Percentiles rank a stretch among this genome's conserved stretches.
Conservation (phyloP, 768 basidiomycete species). For the Boletellus ananas region DNA sequence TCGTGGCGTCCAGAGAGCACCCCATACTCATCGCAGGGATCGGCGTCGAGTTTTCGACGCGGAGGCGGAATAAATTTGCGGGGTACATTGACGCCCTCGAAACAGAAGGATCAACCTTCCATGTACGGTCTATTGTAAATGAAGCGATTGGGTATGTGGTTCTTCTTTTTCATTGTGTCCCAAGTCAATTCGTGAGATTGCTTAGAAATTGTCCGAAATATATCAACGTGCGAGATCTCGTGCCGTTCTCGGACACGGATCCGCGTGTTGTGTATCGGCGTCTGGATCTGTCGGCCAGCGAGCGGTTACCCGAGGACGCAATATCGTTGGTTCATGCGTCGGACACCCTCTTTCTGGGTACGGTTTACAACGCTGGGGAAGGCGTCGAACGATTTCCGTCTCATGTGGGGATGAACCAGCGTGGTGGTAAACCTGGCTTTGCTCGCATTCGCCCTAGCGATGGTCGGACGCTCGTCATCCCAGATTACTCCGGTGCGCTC, state of each 20-base stretch:
- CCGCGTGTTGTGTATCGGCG: conserved; percentile 38
- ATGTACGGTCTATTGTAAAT: conserved; percentile 40
- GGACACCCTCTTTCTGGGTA: conserved; percentile 59
- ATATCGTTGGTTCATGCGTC: conserved; percentile 45
- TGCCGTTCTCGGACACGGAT: conserved; percentile 37
- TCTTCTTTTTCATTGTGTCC: background rate
- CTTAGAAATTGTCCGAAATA: conserved; percentile 70
- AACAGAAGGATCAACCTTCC: conserved; percentile 30
- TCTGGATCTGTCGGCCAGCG: conserved; percentile 30
- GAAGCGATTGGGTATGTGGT: conserved; percentile 54
- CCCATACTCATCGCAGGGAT: conserved; percentile 51
- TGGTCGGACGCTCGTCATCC: conserved; percentile 52
- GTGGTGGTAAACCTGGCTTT: conserved; percentile 60
- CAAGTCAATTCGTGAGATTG: too few species aligned
- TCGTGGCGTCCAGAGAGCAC: conserved; percentile 1
- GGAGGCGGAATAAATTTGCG: conserved; percentile 62
- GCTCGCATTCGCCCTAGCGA: conserved; percentile 53
- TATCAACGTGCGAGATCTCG: conserved; percentile 53
- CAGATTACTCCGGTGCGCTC: conserved; percentile 53
- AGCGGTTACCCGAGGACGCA: conserved; percentile 47
- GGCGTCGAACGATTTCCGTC: conserved; percentile 44
- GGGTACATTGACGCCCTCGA: conserved; percentile 42
- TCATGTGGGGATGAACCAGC: conserved; percentile 65
- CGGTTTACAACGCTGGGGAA: conserved; percentile 41
- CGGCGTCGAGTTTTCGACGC: conserved; percentile 56